Conservation (phyloP, 2,329 filamentous ascomycete species). For the Pseudogymnoascus pannorum region DNA sequence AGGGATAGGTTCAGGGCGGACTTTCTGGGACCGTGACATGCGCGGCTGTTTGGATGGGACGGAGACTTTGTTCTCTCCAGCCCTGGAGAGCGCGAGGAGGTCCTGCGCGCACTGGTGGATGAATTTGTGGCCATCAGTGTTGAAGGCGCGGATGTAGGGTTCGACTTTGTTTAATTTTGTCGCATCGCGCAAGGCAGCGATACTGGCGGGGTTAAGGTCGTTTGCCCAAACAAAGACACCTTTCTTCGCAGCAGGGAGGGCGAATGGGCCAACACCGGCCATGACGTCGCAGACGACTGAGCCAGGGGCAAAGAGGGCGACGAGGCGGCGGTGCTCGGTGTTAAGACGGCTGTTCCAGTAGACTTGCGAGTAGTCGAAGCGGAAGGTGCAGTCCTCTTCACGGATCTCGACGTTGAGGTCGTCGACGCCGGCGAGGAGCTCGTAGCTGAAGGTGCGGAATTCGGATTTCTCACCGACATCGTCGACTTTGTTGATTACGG, state of each 20-base stretch:
- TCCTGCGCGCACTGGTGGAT: constrained; percentile 62
- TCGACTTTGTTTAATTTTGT: constrained; percentile 69
- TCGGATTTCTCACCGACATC: constrained; percentile 78
- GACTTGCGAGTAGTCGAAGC: constrained; percentile 90
- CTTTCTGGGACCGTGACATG: constrained; percentile 19
- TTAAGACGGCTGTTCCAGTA: constrained; percentile 97
- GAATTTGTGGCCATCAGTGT: constrained; percentile 74
- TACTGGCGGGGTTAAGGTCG: constrained; percentile 90
- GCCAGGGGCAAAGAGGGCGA: constrained; percentile 68
- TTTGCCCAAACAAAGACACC: constrained; percentile 93
- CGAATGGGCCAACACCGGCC: constrained; percentile 95
- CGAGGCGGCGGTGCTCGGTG: constrained; percentile 77
- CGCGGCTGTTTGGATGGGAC: constrained; percentile 38
- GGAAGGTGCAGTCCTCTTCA: constrained; percentile 79
- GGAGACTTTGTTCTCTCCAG: constrained; percentile 46
- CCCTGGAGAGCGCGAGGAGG: constrained; percentile 42
- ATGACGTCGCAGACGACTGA: constrained; percentile 94
- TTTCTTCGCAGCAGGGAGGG: constrained; percentile 82
- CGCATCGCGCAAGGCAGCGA: constrained; percentile 61
- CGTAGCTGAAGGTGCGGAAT: constrained; percentile 88
- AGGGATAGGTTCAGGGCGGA: constrained; percentile 25
- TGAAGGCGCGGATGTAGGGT: constrained; percentile 69
- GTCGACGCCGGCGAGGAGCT: constrained; percentile 74
- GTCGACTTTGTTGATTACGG: constrained; percentile 93
- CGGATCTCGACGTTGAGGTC: constrained; percentile 77